Percentiles rank a stretch among this genome's conserved stretches.
These are phyloP conservation scores for Mortierella hygrophila DNA, from an alignment of 192 early-diverging fungal genomes.

Conservation along the genomic window DNA sequence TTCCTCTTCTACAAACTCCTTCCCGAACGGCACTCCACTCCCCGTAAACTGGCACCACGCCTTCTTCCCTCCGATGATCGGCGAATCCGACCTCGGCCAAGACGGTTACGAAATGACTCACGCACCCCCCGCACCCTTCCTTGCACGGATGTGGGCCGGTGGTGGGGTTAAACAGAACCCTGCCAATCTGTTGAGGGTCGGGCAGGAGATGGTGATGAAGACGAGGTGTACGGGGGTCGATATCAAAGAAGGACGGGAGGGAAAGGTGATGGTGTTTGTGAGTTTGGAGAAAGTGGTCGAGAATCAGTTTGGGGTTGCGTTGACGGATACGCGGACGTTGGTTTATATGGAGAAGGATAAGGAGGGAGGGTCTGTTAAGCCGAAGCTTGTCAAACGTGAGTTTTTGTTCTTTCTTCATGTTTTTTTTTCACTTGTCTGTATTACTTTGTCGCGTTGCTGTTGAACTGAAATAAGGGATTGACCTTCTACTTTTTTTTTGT, in stretches of 20 bases:
- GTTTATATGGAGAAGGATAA: slow-evolving; percentile 70
- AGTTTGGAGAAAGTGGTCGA: slow-evolving; percentile 71
- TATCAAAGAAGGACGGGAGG: slow-evolving; percentile 64
- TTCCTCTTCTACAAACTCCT: background rate
- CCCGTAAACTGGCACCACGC: slow-evolving; percentile 83
- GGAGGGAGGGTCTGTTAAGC: background rate
- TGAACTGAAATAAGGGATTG: background rate
- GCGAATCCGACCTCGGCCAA: slow-evolving; percentile 72
- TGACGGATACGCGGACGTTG: slow-evolving; percentile 76
- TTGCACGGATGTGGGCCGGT: slow-evolving; percentile 91
- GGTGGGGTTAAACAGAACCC: slow-evolving; percentile 73
- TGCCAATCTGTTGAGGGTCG: slow-evolving; percentile 72
- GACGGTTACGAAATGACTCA: slow-evolving; percentile 89
- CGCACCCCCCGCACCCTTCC: slow-evolving; percentile 81
- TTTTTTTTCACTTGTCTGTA: background rate
- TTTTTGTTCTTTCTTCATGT: too few relatives aligned
- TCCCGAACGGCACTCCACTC: slow-evolving; percentile 56
- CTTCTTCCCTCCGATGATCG: slow-evolving; percentile 82
- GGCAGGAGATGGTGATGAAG: slow-evolving; percentile 71
- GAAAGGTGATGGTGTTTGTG: slow-evolving; percentile 75
- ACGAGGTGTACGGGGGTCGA: slow-evolving; percentile 67
- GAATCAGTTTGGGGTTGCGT: slow-evolving; percentile 70
- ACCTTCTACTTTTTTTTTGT: slow-evolving; percentile 13
- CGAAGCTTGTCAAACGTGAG: slow-evolving; percentile 56
- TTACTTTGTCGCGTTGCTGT: background rate